Evolutionary conservation across 169 alveolate genomes (phyloP).

Genomic region (Plasmodium fragile): DNA sequence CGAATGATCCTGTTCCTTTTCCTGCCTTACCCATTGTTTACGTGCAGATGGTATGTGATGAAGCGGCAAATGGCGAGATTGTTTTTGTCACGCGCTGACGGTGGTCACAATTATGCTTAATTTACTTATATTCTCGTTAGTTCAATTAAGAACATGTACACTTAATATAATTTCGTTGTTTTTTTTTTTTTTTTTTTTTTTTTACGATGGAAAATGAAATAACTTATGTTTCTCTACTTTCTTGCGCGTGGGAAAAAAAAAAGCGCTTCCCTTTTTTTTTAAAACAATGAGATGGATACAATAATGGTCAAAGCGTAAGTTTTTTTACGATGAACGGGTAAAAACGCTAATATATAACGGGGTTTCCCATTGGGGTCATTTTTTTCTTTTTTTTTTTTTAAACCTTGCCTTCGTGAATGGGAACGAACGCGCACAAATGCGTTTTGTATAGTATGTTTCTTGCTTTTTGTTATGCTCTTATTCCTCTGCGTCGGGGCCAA

Average conservation of each 20-base stretch:
- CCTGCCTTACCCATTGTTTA: constrained; percentile 93
- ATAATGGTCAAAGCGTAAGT: not conserved
- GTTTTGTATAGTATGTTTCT: not conserved
- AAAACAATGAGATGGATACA: not conserved
- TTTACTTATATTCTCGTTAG: not conserved
- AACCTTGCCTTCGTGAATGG: not conserved
- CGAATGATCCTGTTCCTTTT: constrained; percentile 98
- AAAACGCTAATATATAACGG: not conserved
- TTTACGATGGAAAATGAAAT: not conserved
- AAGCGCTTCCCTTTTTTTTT: not conserved
- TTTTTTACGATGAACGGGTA: not conserved
- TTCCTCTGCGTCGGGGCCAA: not conserved
- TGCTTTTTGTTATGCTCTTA: not conserved
- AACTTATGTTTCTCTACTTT: not conserved
- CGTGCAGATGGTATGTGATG: not conserved
- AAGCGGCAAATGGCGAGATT: not conserved
- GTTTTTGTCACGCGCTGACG: not conserved
- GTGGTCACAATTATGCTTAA: not conserved
- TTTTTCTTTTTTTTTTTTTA: no score
- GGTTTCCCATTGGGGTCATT: not conserved
- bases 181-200: no score
- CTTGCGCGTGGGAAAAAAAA: not conserved
- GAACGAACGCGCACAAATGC: no score
- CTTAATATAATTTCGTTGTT: not conserved
- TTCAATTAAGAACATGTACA: not conserved